Evolutionary conservation across 2,329 filamentous ascomycete species (phyloP).

Genomic region (Epichloe typhina): DNA sequence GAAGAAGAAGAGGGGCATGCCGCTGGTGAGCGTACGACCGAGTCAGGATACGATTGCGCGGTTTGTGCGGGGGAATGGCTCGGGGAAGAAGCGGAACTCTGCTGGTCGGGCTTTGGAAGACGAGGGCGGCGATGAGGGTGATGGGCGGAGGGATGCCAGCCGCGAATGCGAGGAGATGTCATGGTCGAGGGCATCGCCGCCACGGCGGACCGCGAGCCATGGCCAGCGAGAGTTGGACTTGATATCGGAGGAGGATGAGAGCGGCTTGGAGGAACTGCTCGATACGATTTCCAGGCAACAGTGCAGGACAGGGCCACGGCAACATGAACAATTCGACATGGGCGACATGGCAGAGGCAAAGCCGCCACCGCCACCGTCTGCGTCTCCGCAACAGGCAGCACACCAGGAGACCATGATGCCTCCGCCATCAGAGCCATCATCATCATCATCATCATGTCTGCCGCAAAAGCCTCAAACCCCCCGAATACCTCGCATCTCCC

Average conservation of each 20-base stretch:
- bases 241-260: slow-evolving; percentile 13
- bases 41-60: slow-evolving; percentile 44
- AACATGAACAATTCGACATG: too few species aligned
- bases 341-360: too few species aligned
- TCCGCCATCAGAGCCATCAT: slow-evolving; percentile 1
- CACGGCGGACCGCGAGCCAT: background rate
- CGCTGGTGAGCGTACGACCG: slow-evolving; percentile 38
- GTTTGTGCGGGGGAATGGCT: slow-evolving; percentile 30
- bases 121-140: background rate
- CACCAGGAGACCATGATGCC: background rate
- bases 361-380: background rate
- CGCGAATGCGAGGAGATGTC: background rate
- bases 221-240: slow-evolving; percentile 8
- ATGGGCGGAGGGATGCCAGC: too few species aligned
- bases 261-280: slow-evolving; percentile 11
- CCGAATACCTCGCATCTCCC: background rate
- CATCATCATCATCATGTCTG: too few species aligned
- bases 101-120: background rate
- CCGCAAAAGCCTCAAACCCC: background rate
- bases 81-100: slow-evolving; percentile 15
- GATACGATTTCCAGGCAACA: slow-evolving; percentile 5
- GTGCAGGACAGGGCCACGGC: slow-evolving; percentile 7
- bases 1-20: slow-evolving; percentile 38
- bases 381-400: background rate
- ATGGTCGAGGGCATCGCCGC: background rate